Evolutionary conservation across 163 green algal species (phyloP).

Genomic region (Volvox carteri): DNA sequence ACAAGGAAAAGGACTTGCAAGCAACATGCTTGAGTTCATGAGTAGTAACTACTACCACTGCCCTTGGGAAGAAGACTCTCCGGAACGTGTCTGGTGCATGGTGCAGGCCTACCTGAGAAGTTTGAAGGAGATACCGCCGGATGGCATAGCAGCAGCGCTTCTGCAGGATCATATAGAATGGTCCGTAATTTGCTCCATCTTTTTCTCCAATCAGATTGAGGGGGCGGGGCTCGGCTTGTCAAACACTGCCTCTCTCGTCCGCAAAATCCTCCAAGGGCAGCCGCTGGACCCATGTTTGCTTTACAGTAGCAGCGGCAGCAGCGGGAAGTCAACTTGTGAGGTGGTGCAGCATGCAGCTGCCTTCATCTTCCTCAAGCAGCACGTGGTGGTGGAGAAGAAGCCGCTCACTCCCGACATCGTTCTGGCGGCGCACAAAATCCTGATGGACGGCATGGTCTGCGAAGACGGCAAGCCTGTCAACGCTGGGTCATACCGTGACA

Average conservation of each 20-base stretch:
- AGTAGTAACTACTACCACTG: no score
- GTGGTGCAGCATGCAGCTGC: slow-evolving; percentile 5
- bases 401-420: background rate
- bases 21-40: no score
- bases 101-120: no score
- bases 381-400: background rate
- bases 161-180: no score
- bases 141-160: no score
- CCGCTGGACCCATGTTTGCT: background rate
- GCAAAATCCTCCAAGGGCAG: background rate
- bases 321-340: background rate
- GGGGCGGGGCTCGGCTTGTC: background rate
- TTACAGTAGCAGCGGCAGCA: background rate
- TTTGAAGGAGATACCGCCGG: no score
- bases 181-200: background rate
- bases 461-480: background rate
- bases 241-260: background rate
- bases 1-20: no score
- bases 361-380: background rate
- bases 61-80: no score
- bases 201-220: background rate
- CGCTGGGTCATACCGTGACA: background rate
- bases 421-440: background rate
- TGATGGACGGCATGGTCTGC: background rate
- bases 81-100: no score